Base-by-base conservation (phyloP, 2,329 filamentous ascomycete genomes). In the Sporothrix euskadiensis region DNA sequence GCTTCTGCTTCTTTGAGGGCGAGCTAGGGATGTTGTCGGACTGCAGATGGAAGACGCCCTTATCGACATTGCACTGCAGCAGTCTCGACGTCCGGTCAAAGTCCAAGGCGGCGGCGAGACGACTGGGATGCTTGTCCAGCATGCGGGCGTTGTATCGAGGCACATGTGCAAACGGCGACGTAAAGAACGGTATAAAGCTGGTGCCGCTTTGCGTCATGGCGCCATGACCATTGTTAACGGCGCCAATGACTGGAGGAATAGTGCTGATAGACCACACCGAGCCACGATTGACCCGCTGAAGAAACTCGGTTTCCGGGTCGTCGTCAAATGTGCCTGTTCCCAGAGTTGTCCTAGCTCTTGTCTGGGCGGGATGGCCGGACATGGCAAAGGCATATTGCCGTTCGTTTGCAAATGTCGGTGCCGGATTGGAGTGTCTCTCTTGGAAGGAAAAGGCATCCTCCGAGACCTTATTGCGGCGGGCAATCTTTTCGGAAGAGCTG, bases 41-140 rank as follows among this genome's bases (percentile, higher is more conserved):
- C 12, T 59, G 41, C 54, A 68, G 26, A 12, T 30, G 16, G 16
- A 56, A 61, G 9, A 14, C 26, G 30, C 26, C 66, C 2, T 65
- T n/a, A n/a, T 72, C 22, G 19, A 76, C 32, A 44, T 81, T 81
- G 76, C 89, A 90, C 56, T 87, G 86, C 41, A 97, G 84, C 16
- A 97, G 84, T 75, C 89, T 88, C 35, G 87, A 85, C 41, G 88
- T 85, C 63, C 89, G 89, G 79, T 97, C 90, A 74, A 98, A 86
- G n/a, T 92, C 88, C 70, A 98, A 85, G 2, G 96, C 96, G 19
- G 91, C 84, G 9, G 94, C 94, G 72, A 99, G 83, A 39, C 94
- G 89, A 56, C 88, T 87, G 78, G 92, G 89, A 79, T 97, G 92
- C 71, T 88, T 89, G 73, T 91, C 88, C 93, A 89, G 52, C 92